These are phyloP conservation scores for Porogramme epimiltina DNA, from an alignment of 1,284 basidiomycete genomes.

Conservation along the genomic window DNA sequence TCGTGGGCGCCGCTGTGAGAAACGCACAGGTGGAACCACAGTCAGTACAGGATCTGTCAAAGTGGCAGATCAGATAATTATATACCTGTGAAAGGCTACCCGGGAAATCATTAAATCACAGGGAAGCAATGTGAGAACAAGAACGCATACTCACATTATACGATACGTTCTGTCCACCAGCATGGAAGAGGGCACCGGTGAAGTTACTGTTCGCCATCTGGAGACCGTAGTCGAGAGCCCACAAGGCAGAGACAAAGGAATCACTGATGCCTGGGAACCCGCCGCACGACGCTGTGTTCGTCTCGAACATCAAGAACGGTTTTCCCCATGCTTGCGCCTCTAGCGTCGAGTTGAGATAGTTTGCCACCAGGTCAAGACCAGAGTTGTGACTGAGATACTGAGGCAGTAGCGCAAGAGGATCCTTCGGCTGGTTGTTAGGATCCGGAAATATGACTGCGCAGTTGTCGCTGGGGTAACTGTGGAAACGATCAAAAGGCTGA, in stretches of 20 bases:
- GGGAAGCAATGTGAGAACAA: not conserved
- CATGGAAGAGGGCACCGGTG: conserved; percentile 39
- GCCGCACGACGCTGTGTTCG: conserved; percentile 59
- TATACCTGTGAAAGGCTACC: conserved; percentile 37
- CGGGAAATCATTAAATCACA: not conserved
- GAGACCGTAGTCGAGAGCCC: conserved; percentile 60
- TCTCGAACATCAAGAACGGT: conserved; percentile 44
- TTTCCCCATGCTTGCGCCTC: conserved; percentile 39
- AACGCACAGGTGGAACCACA: not conserved
- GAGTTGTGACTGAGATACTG: conserved; percentile 57
- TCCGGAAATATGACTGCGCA: conserved; percentile 37
- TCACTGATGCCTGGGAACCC: conserved; percentile 57
- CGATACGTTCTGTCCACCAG: conserved; percentile 41
- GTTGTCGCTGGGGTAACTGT: conserved; percentile 51
- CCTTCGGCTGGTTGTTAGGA: conserved; percentile 14
- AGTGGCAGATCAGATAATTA: too few species aligned
- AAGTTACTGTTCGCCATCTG: conserved; percentile 41
- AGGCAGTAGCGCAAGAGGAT: conserved; percentile 53
- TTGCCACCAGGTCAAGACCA: conserved; percentile 42
- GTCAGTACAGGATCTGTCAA: not conserved
- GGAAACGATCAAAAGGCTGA: not conserved
- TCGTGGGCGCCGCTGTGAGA: conserved; percentile 36
- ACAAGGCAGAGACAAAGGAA: conserved; percentile 68
- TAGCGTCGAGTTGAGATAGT: conserved; percentile 50
- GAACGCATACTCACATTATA: conserved; percentile 33